Base-by-base conservation (phyloP, 768 basidiomycete genomes). In the Chalciporus sphaerocephalus region DNA sequence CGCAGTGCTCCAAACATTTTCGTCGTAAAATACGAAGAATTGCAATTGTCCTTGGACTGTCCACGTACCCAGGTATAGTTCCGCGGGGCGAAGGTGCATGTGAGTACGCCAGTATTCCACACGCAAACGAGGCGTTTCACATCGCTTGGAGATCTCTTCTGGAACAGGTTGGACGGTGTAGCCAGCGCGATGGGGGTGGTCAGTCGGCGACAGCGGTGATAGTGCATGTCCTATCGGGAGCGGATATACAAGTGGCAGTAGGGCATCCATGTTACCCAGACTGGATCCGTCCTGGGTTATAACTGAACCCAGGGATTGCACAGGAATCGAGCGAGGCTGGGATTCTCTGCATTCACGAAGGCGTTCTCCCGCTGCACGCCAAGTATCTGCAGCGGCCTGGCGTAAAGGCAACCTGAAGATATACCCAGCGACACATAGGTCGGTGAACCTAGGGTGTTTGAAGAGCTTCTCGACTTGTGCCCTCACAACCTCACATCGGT, bases 51-150 rank as follows among this genome's bases (percentile, higher is more conserved):
- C 40, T n/a, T 10, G 40, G 8, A 32, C 15, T 13, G 15, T 17
- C 40, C 20, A 41, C 25, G 75, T 70, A 10, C 74, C 74, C 1
- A 78, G 62, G 54, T 78, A 76, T 23, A 79, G 58, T 53, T 76
- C 74, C 3, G 54, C 66, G 16, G 75, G 72, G 7, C 74, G 69
- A 42, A 71, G 68, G 33, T 68, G 71, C 16, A 75, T 58, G 53
- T 52, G 53, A 13, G 58, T 53, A 12, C 25, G 28, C 54, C 54
- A 55, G 17, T 54, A 48, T 17, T 44, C 52, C 2, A 55, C 13
- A n/a, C 46, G 33, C 5, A 53, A 36, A 13, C 41, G 30, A 3
- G 52, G 48, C 10, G 34, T 42, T 20, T 33, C 37, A 23, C 34
- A 16, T 30, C 44, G 40, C 6, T 15, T 15, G 20, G 36, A 20